Conservation (phyloP, 148 eudicot genomes). For the Chenopodium suecicum region DNA sequence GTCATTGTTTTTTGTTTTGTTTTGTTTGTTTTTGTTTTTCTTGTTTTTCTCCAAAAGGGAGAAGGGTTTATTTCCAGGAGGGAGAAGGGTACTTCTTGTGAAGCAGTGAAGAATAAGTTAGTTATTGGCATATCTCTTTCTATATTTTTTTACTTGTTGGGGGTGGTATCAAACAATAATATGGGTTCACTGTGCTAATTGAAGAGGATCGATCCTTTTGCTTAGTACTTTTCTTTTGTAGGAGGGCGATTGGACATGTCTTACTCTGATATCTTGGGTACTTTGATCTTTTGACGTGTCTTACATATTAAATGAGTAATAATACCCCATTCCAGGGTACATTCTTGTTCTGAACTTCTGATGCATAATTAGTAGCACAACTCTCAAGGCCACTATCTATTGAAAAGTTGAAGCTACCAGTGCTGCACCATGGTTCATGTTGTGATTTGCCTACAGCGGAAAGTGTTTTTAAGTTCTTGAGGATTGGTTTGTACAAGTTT, state of each 20-base stretch:
- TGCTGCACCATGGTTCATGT: background rate
- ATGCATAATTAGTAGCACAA: background rate
- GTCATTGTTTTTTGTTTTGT: no score
- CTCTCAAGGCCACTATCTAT: background rate
- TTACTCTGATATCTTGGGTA: background rate
- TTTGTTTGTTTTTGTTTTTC: no score
- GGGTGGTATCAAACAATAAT: background rate
- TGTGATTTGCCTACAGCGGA: background rate
- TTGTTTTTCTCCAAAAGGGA: background rate
- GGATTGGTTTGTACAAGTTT: background rate
- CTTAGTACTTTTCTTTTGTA: background rate
- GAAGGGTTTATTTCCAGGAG: background rate
- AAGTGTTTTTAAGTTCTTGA: background rate
- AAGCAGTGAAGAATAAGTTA: background rate
- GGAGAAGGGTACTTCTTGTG: background rate
- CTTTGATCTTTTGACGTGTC: no score
- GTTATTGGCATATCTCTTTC: background rate
- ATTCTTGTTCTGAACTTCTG: no score
- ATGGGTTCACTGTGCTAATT: background rate
- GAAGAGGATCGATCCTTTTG: background rate
- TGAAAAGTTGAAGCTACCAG: background rate
- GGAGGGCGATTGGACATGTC: background rate
- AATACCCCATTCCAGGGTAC: background rate
- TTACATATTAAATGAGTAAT: background rate
- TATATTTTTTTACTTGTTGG: background rate